Percentiles rank a stretch among this genome's conserved stretches.
Evolutionary conservation across 225 moss, liverwort and hornwort genomes (phyloP).

Genomic region (Sphagnum contortum): DNA sequence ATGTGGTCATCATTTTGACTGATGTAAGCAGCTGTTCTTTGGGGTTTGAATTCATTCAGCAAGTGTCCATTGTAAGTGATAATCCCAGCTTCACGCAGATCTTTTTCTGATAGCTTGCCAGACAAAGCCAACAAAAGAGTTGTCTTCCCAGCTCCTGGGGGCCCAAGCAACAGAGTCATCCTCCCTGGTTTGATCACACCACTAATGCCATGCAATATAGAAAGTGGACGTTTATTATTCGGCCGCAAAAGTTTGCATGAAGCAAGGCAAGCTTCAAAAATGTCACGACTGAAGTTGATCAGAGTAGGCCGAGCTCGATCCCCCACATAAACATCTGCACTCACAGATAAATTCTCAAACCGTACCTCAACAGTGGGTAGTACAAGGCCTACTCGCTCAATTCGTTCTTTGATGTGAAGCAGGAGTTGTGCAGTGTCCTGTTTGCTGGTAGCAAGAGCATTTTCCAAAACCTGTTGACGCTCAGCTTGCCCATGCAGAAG

Average conservation of each 20-base stretch:
- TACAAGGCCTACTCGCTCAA: slow-evolving; percentile 34
- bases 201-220: too few relatives aligned
- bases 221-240: too few relatives aligned
- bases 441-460: slow-evolving; percentile 33
- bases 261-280: slow-evolving; percentile 25
- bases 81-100: too few relatives aligned
- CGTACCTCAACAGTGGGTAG: slow-evolving; percentile 50
- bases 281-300: slow-evolving; percentile 36
- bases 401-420: slow-evolving; percentile 32
- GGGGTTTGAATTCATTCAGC: too few relatives aligned
- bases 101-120: too few relatives aligned
- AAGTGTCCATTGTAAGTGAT: too few relatives aligned
- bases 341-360: slow-evolving; percentile 37
- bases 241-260: not conserved
- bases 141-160: not conserved
- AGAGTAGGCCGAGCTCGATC: slow-evolving; percentile 43
- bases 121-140: too few relatives aligned
- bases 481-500: slow-evolving; percentile 28
- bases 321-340: slow-evolving; percentile 42
- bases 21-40: too few relatives aligned
- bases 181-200: too few relatives aligned
- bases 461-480: slow-evolving; percentile 40
- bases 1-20: too few relatives aligned
- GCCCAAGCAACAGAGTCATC: too few relatives aligned
- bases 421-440: slow-evolving; percentile 39